Base-by-base conservation (phyloP, 805 yeast genomes). In the Monosporozyma unispora region DNA sequence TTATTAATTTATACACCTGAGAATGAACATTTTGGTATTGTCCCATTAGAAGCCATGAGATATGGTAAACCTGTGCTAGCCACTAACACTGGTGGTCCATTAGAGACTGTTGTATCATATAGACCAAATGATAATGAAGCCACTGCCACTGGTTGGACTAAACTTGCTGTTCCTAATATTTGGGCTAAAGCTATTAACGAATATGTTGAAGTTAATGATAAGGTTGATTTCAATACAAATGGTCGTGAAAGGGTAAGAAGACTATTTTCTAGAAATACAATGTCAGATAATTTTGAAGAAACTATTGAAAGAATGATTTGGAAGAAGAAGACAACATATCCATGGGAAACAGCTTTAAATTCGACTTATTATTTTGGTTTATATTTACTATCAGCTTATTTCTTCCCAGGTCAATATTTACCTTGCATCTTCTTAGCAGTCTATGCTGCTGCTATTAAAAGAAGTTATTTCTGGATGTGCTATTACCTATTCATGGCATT, bases 1-100 rank as follows among this genome's bases (percentile, higher is more conserved):
- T 57, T 85, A 49, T 72, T 93, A 21, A 68, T 90, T 43, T 93
- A 93, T 62, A 93, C 99, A 0, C 99, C 99, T 2, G 74, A 85
- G 0, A 77, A 77, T 58, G 99, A 93, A 66, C 99, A 93, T 69
- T 93, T 93, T 63, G 99, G 99, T 12, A 93, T 93, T 54, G 99
- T 93, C 9, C 99, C 99, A 1, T 74, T 93, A 14, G 99, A 93
- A 64, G 90, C 96, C 11, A 90, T 93, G 97, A 75, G 83, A 44
- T 73, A 78, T 50, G 84, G 86, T 27, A 82, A 83, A 0, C 88
- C 96, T 0, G 96, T 90, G 0, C 69, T 93, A 47, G 96, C 96
- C 0, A 82, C 84, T 4, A 80, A 86, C 59, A 80, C 80, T 38
- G 99, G 99, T 25, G 99, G 99, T 0, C 99, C 99, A 0, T 67